Conservation (phyloP, 805 yeast species). For the Pichia exigua region DNA sequence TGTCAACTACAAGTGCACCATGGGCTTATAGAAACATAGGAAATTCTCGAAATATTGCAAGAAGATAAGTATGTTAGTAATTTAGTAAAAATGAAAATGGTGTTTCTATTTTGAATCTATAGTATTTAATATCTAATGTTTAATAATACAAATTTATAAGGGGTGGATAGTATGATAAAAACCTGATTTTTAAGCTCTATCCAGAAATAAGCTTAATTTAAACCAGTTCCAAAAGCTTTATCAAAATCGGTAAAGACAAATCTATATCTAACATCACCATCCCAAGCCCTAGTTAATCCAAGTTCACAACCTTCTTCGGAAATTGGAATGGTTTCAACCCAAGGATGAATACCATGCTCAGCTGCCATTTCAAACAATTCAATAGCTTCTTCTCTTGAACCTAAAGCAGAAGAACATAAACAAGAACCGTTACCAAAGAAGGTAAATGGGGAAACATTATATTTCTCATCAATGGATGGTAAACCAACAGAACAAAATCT, state of each 20-base stretch:
- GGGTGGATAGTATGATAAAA: too few species aligned
- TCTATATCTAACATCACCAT: constrained; percentile 46
- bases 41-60: not conserved
- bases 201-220: not conserved
- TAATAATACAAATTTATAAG: too few species aligned
- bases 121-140: too few species aligned
- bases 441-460: constrained; percentile 40
- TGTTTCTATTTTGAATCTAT: too few species aligned
- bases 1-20: not conserved
- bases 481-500: constrained; percentile 42
- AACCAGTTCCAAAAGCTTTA: constrained; percentile 33
- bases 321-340: constrained; percentile 44
- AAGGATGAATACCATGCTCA: constrained; percentile 37
- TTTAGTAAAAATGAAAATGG: not conserved
- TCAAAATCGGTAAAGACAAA: constrained; percentile 42
- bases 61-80: not conserved
- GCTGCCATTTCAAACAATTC: constrained; percentile 40
- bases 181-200: not conserved
- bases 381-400: constrained; percentile 39
- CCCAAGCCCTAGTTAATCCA: constrained; percentile 38
- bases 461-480: constrained; percentile 34
- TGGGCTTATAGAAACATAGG: not conserved
- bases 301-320: constrained; percentile 34
- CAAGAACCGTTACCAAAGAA: constrained; percentile 41
- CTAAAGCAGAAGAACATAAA: constrained; percentile 39